phyloP scores from a whole-genome alignment of 2,329 filamentous ascomycete species.

The Myriangium duriaei region DNA sequence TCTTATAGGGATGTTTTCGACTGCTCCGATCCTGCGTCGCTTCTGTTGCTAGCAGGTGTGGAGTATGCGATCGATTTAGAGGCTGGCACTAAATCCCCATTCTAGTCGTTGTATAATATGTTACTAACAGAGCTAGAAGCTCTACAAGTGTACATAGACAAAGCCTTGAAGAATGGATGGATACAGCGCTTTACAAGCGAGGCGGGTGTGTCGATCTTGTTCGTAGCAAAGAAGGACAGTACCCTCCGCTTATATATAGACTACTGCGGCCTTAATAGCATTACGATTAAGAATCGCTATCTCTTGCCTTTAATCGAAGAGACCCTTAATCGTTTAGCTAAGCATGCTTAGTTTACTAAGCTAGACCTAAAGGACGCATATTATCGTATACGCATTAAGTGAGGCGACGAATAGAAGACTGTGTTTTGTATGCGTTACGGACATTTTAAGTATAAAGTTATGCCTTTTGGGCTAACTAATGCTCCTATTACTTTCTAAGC shows the following conservation, averaged over 20 bases:
- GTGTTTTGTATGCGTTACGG: constrained; percentile 16
- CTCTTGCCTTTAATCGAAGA: constrained; percentile 18
- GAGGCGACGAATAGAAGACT: constrained; percentile 16
- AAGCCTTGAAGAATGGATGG: constrained; percentile 7
- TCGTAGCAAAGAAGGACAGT: constrained; percentile 14
- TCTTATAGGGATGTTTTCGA: background rate
- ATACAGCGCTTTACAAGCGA: constrained; percentile 8
- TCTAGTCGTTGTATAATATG: background rate
- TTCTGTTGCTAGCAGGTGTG: background rate
- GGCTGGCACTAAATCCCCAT: background rate
- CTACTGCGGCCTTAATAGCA: constrained; percentile 20
- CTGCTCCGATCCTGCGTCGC: background rate
- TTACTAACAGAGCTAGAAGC: background rate
- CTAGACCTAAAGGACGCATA: constrained; percentile 18
- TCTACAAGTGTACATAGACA: constrained; percentile 2
- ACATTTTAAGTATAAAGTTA: constrained; percentile 17
- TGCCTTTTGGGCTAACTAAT: constrained; percentile 19
- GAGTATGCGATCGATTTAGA: background rate
- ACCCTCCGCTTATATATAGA: constrained; percentile 19
- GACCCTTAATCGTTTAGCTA: constrained; percentile 12
- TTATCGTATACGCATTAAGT: constrained; percentile 17
- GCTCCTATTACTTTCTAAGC: constrained; percentile 17
- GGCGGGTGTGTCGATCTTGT: constrained; percentile 12
- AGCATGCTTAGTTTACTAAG: constrained; percentile 12
- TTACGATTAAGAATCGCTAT: constrained; percentile 22